Base-by-base conservation (phyloP, 2,329 filamentous ascomycete genomes). In the Ophiocordyceps polyrhachis-furcata region DNA sequence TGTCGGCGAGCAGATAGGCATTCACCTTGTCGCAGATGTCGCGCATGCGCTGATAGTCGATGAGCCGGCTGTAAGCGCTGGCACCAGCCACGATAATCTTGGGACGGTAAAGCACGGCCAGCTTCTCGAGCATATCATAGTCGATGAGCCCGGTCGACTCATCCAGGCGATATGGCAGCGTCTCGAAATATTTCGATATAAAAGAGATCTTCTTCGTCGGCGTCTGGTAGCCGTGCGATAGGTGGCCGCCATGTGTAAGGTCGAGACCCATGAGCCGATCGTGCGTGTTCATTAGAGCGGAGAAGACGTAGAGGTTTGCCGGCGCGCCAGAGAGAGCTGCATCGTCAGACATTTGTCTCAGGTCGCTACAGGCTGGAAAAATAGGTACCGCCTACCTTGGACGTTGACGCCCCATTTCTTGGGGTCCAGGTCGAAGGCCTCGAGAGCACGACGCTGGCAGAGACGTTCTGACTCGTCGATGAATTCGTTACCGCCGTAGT, bases 171-270 rank as follows among this genome's bases (percentile, higher is more conserved):
- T 98, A 98, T 5, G 91, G 91, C 50, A 98, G 70, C 32, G 91
- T 98, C 69, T 98, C 91, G 62, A 98, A 98, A 69, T 98, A 98
- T 61, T 93, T 96, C 47, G 89, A 96, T 52, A 98, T 80, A 56
- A 88, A 87, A n/a, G 89, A 96, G 61, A 98, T 96, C 74, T 88
- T 89, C 64, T 81, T 86, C 44, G 81, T 81, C 3, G 91, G 86
- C 19, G 85, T 96, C 66, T 98, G 91, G 66, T 98, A 98, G 50
- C 91, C 91, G 65, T 98, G 91, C 42, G 84, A 93, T 56, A 98
- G 70, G 64, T 98, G 91, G 48, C 91, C 91, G 51, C 91, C 91
- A 61, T 98, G 91, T 41, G 91, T 91, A 14, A 98, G 76, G 59
- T 98, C 91, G 49, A 98, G 76, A 50, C 89, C 89, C 88, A 98